Evolutionary conservation across 2,329 filamentous ascomycete genomes (phyloP).

Genomic region (Fusarium pseudocircinatum): DNA sequence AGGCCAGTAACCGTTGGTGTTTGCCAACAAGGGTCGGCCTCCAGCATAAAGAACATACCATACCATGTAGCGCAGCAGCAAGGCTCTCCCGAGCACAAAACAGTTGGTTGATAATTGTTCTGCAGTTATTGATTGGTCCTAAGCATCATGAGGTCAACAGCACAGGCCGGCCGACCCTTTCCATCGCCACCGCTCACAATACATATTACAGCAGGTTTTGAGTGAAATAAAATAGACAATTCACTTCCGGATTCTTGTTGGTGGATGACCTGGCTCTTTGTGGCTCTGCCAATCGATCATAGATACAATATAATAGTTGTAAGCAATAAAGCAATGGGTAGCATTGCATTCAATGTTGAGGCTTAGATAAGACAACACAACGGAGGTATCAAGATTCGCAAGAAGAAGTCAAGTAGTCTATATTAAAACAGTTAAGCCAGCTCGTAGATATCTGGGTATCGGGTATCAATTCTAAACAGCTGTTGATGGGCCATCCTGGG

Average conservation of each 20-base stretch:
- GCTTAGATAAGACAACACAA: neutral
- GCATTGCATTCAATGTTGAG: neutral
- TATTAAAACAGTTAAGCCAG: neutral
- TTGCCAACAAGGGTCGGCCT: neutral
- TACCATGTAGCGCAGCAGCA: neutral
- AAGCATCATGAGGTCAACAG: neutral
- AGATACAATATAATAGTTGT: neutral
- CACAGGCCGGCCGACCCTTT: neutral
- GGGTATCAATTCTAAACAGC: neutral
- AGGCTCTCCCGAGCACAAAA: neutral
- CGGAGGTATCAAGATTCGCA: neutral
- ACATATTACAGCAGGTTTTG: neutral
- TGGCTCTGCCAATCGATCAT: neutral
- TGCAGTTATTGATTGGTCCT: neutral
- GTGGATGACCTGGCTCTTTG: too few species aligned
- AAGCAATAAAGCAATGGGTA: neutral
- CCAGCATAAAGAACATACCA: neutral
- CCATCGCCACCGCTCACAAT: neutral
- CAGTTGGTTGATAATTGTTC: too few species aligned
- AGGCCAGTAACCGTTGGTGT: neutral
- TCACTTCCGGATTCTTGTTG: too few species aligned
- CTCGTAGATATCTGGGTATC: too few species aligned
- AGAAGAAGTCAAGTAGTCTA: neutral
- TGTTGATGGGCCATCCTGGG: neutral
- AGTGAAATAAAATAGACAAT: accelerated